Conservation (phyloP, 2,329 filamentous ascomycete genomes). For the Penicillium paneum region DNA sequence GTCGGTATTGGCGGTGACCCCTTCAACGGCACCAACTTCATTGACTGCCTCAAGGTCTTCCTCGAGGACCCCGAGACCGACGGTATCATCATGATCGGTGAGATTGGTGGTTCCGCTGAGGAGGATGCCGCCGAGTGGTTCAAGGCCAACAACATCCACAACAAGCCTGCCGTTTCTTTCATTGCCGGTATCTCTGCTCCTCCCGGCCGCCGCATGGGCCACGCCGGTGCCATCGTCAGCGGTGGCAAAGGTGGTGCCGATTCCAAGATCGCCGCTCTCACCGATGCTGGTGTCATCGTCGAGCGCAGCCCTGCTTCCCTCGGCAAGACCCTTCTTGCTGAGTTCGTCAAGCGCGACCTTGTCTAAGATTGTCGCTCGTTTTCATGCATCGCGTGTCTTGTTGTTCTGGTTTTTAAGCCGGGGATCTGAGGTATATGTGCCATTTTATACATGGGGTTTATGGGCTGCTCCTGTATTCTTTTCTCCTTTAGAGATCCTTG, state of each 20-base stretch:
- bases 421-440: constrained; percentile 22
- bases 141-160: constrained; percentile 82
- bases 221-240: constrained; percentile 96
- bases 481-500: constrained; percentile 34
- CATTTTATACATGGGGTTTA: constrained; percentile 20
- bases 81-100: constrained; percentile 99
- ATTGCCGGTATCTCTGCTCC: constrained; percentile 98
- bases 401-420: constrained; percentile 17
- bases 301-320: constrained; percentile 90
- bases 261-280: constrained; percentile 94
- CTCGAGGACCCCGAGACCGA: constrained; percentile 93
- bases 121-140: constrained; percentile 98
- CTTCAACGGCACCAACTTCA: constrained; percentile 99
- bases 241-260: constrained; percentile 97
- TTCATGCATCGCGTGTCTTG: constrained; percentile 18
- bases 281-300: constrained; percentile 90
- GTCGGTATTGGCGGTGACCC: constrained; percentile 98
- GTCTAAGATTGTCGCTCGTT: constrained; percentile 58
- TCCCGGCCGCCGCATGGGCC: constrained; percentile 94
- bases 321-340: constrained; percentile 88
- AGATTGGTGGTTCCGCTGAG: constrained; percentile 96
- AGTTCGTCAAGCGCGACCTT: constrained; percentile 95
- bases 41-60: constrained; percentile 98
- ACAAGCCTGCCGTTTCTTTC: constrained; percentile 97
- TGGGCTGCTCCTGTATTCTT: constrained; percentile 29